Evolutionary conservation across 257 asterid genomes (phyloP).

Genomic region (Solanum virginianum): DNA sequence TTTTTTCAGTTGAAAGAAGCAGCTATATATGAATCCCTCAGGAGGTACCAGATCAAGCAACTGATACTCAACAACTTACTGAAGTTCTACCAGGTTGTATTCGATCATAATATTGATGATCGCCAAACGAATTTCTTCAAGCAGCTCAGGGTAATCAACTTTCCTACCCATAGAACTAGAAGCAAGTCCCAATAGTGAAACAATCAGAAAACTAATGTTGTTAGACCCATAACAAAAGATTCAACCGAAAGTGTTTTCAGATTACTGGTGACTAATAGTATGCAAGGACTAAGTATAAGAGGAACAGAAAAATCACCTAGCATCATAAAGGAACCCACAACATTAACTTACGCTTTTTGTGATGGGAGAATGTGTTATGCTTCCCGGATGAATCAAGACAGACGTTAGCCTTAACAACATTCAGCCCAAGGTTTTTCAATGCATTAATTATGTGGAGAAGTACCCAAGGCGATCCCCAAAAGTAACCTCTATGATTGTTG

Average conservation of each 20-base stretch:
- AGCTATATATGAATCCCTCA: not conserved
- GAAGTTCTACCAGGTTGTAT: conserved; percentile 71
- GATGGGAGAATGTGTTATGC: conserved; percentile 83
- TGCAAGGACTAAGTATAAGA: not conserved
- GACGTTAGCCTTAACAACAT: too few species aligned
- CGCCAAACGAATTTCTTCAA: conserved; percentile 98
- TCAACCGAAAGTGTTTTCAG: not conserved
- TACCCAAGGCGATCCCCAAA: too few species aligned
- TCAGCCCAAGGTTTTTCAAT: too few species aligned
- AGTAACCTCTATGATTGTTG: too few species aligned
- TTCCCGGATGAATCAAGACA: conserved; percentile 94
- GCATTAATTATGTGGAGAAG: too few species aligned
- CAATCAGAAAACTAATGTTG: not conserved
- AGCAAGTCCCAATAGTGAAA: not conserved
- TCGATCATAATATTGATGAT: conserved; percentile 83
- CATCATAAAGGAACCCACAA: not conserved
- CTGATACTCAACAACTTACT: not conserved
- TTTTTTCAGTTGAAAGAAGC: not conserved
- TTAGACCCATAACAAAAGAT: not conserved
- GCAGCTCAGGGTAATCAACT: conserved; percentile 87
- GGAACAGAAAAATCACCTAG: not conserved
- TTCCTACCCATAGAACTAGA: conserved; percentile 85
- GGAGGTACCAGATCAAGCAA: not conserved
- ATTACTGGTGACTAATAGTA: not conserved
- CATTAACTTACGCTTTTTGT: conserved; percentile 69